phyloP scores from a whole-genome alignment of 2,329 filamentous ascomycete genomes.

The Helotiales sp. region DNA sequence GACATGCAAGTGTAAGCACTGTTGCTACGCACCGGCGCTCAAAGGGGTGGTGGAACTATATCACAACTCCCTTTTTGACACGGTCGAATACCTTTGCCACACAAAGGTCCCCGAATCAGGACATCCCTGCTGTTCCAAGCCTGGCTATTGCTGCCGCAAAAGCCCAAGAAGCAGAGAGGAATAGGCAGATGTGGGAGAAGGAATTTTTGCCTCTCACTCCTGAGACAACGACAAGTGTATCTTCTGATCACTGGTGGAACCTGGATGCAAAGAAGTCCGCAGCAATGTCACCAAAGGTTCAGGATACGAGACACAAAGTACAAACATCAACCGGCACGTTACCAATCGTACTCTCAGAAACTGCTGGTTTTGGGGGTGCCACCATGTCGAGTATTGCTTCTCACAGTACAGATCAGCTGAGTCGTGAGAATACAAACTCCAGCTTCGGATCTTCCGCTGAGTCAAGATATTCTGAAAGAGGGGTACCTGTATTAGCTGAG shows the following conservation, averaged over 20 bases:
- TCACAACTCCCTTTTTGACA: slow-evolving; percentile 67
- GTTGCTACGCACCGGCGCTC: slow-evolving; percentile 48
- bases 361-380: slow-evolving; percentile 15
- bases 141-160: slow-evolving; percentile 35
- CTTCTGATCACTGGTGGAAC: slow-evolving; percentile 42
- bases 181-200: slow-evolving; percentile 34
- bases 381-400: slow-evolving; percentile 18
- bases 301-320: slow-evolving; percentile 30
- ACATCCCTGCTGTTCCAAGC: slow-evolving; percentile 34
- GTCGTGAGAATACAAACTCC: slow-evolving; percentile 7
- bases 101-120: slow-evolving; percentile 15
- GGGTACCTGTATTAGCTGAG: slow-evolving; percentile 18
- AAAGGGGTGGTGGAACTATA: slow-evolving; percentile 76
- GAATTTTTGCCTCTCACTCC: slow-evolving; percentile 34
- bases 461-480: slow-evolving; percentile 10
- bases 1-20: slow-evolving; percentile 31
- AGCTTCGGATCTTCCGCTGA: slow-evolving; percentile 4
- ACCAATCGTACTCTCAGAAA: slow-evolving; percentile 27
- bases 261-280: slow-evolving; percentile 21
- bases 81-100: slow-evolving; percentile 36
- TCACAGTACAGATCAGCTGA: slow-evolving; percentile 6
- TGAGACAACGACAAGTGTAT: slow-evolving; percentile 31
- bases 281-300: slow-evolving; percentile 19
- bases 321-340: slow-evolving; percentile 30
- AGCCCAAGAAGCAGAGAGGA: slow-evolving; percentile 25